Conservation (phyloP, 495 filamentous ascomycete species). For the Apiosordaria backusii region DNA sequence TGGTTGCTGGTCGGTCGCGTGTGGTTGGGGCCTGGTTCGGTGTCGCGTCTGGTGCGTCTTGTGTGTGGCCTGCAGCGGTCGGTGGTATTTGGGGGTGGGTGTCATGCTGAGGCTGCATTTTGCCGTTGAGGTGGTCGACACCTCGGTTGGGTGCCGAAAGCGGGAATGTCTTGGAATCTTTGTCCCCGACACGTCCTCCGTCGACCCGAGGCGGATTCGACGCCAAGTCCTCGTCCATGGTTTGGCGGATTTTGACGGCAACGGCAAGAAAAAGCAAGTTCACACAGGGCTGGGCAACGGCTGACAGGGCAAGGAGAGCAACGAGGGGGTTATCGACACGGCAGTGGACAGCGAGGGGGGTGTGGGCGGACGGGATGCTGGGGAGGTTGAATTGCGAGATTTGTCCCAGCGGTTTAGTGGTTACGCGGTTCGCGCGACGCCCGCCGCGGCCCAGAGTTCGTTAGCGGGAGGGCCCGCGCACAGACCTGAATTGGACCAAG, state of each 20-base stretch:
- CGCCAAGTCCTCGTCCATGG: slow-evolving; percentile 28
- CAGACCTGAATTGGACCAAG: slow-evolving; percentile 8
- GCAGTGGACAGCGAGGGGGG: slow-evolving; percentile 7
- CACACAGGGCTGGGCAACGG: slow-evolving; percentile 14
- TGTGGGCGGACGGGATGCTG: slow-evolving; percentile 7
- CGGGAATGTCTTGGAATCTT: slow-evolving; percentile 22
- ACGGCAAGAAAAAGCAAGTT: slow-evolving; percentile 10
- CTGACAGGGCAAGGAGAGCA: slow-evolving; percentile 5
- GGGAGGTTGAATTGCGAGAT: slow-evolving; percentile 29
- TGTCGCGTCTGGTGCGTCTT: slow-evolving; percentile 16
- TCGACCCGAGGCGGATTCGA: slow-evolving; percentile 28
- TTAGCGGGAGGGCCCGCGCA: slow-evolving; percentile 17
- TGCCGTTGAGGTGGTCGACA: slow-evolving; percentile 8
- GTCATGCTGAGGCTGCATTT: slow-evolving; percentile 16
- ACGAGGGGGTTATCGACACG: background rate
- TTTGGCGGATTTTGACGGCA: background rate
- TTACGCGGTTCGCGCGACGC: slow-evolving; percentile 39
- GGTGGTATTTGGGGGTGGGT: slow-evolving; percentile 10
- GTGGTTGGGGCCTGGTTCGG: slow-evolving; percentile 2
- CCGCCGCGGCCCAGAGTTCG: slow-evolving; percentile 26
- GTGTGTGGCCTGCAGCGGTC: slow-evolving; percentile 19
- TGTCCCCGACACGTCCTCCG: slow-evolving; percentile 27
- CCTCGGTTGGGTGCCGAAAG: slow-evolving; percentile 16
- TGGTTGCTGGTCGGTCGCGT: slow-evolving; percentile 18
- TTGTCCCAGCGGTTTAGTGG: slow-evolving; percentile 23